These are phyloP conservation scores for Pseudomicrostroma phylloplanum DNA, from an alignment of 1,284 basidiomycete genomes.

Conservation along the genomic window DNA sequence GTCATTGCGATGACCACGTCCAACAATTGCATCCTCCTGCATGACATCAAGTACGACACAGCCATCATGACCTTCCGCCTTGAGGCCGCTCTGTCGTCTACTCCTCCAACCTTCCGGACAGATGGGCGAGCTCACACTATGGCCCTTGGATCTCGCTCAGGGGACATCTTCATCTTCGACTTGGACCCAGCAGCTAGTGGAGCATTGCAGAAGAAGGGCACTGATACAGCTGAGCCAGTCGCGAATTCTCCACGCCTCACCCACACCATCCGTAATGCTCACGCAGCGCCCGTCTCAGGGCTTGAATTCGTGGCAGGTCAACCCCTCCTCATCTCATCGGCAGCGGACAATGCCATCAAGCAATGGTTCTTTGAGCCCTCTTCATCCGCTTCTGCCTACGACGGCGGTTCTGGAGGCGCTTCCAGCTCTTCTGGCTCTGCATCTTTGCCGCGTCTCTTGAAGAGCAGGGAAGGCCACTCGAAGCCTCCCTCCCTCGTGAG, in stretches of 20 bases:
- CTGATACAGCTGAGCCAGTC: background rate
- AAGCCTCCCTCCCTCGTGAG: conserved; percentile 83
- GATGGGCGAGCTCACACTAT: conserved; percentile 58
- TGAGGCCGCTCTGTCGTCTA: conserved; percentile 54
- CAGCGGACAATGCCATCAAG: conserved; percentile 46
- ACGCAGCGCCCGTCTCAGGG: conserved; percentile 36
- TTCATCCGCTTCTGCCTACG: conserved; percentile 55
- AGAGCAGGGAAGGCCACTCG: conserved; percentile 85
- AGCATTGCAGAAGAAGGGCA: background rate
- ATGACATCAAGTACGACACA: conserved; percentile 85
- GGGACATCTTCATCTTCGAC: conserved; percentile 45
- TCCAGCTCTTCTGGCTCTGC: background rate
- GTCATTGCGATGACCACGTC: conserved; percentile 84
- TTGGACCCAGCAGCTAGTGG: conserved; percentile 23
- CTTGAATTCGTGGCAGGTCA: conserved; percentile 42
- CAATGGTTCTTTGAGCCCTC: conserved; percentile 95
- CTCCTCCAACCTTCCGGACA: conserved; percentile 74
- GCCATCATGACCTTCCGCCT: conserved; percentile 67
- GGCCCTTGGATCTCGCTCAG: conserved; percentile 40
- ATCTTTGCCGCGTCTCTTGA: conserved; percentile 61
- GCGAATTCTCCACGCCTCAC: conserved; percentile 18
- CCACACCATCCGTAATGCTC: conserved; percentile 46
- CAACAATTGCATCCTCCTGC: conserved; percentile 78
- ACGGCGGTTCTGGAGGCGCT: background rate
- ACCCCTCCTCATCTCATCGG: conserved; percentile 35